Base-by-base conservation (phyloP, 441 rosid species). In the Adansonia gregorii region DNA sequence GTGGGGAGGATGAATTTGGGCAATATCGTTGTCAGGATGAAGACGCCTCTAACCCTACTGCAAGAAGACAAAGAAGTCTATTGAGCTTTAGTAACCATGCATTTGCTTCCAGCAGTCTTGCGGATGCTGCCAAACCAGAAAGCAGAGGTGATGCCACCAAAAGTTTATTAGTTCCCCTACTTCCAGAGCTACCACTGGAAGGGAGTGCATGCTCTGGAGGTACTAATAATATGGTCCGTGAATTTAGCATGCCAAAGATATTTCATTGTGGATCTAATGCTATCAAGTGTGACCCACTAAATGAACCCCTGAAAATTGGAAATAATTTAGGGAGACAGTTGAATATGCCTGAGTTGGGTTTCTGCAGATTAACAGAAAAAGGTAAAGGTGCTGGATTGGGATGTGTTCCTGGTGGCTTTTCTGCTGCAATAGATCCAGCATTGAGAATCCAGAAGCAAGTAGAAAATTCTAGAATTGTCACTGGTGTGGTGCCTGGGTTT, bases 361-460 rank as follows among this genome's bases (percentile, higher is more conserved):
- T 83, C 72, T 70, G 69, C 66, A 78, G 77, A 73, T 48, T 60
- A 35, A 74, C 59, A 41, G 88, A 81, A 73, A 84, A 64, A 67
- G 82, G 80, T 14, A 80, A 87, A 68, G 73, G 55, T 20, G 77
- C 73, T 58, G 82, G 81, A 65, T 72, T 61, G 24, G 83, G 79
- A 76, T 77, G 77, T 60, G 11, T 46, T 80, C 14, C 74, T 39
- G 72, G 75, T 78, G 74, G 75, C 74, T 67, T 80, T 74, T 73
- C 31, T 12, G 20, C 54, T 24, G 35, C 76, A 63, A 73, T 76
- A 64, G 82, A 48, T 78, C 70, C 77, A 22, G 82, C 75, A 17
- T 78, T 77, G 69, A 81, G 79, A 82, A 69, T 79, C 66, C 84
- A 76, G 4, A 75, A 67, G 59, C 78, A 74, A 77, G 24, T 59